phyloP scores from a whole-genome alignment of 768 basidiomycete genomes.

The Mycena indigotica region DNA sequence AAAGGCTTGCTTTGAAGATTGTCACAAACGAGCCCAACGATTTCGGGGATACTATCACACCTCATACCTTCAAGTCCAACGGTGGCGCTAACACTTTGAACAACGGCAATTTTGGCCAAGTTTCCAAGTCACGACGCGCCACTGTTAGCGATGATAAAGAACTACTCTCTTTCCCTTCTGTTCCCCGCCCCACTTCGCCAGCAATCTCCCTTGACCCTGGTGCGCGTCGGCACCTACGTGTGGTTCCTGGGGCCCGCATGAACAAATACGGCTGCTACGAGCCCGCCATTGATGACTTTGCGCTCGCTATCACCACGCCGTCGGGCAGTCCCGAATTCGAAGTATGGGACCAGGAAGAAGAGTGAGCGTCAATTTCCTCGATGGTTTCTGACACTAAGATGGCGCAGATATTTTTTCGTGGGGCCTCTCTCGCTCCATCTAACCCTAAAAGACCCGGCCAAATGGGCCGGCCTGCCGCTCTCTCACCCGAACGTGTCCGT shows the following conservation, averaged over 20 bases:
- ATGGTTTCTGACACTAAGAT: neutral
- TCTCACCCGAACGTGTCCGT: constrained; percentile 36
- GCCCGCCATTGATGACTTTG: constrained; percentile 9
- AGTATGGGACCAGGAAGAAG: constrained; percentile 23
- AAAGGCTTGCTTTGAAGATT: neutral
- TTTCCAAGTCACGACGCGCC: no score
- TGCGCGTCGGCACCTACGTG: neutral
- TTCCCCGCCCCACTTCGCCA: neutral
- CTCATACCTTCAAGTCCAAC: no score
- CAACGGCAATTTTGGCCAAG: no score
- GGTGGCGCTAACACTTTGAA: no score
- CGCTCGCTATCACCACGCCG: constrained; percentile 11
- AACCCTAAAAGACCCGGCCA: constrained; percentile 31
- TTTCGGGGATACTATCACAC: neutral
- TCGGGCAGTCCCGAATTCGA: constrained; percentile 13
- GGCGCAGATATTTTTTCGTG: constrained; percentile 23
- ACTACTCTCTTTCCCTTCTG: neutral
- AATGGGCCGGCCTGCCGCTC: constrained; percentile 33
- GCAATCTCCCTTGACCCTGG: neutral
- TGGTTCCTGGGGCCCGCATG: constrained; percentile 14
- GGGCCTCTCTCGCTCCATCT: constrained; percentile 36
- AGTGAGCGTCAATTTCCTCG: constrained; percentile 6
- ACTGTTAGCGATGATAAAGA: no score
- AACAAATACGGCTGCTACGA: constrained; percentile 19
- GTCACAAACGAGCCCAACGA: neutral